Evolutionary conservation across 305 asterid species (phyloP), one percentile per base, ranked within the genome.

Genomic region (Solanum hybrid): DNA sequence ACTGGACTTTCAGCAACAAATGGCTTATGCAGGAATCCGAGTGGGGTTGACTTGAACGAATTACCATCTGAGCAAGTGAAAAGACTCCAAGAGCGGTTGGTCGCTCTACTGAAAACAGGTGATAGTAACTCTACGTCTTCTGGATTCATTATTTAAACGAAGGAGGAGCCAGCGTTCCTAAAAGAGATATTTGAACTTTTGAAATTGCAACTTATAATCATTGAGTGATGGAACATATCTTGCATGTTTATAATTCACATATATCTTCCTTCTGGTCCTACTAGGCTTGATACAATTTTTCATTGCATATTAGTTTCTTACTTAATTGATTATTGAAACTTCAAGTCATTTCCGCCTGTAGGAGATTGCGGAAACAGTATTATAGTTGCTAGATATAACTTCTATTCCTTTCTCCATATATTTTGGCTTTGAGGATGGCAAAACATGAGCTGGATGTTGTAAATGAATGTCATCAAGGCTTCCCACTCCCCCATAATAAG

Each of bases 21-120:
- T 85, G 94, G 95, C 15, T 72, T 92, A 0, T 87, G 83, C 79
- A 93, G 93, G 76, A 93, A 94, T 85, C 90, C 93, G 76, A 92
- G 94, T 61, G 98, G 95, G 90, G 98, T 95, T 29, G 95, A 95
- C 93, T 90, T 96, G 72, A 95, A 95, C 11, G 96, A 95, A 92
- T 92, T 96, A 32, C 98, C 99, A 22, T 79, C 96, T 5, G 98
- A 96, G 89, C 97, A 94, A 91, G 97, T 94, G n/a, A 95, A 93
- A 90, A 95, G 92, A 92, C 97, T 96, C 89, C 94, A 92, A 76
- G 90, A 83, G 87, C 94, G 99, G 90, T 90, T 96, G 82, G 90
- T 91, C 89, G 94, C 99, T 84, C 94, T 97, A 92, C 96, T 92
- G 80, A 96, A 93, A 92, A 97, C 98, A 12, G 98, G 99, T 95